A percentile compares a stretch with the other conserved stretches of the same genome.
These are phyloP conservation scores for Nothophaeocryptopus gaeumannii DNA, from an alignment of 2,329 filamentous ascomycete genomes.

Conservation along the genomic window DNA sequence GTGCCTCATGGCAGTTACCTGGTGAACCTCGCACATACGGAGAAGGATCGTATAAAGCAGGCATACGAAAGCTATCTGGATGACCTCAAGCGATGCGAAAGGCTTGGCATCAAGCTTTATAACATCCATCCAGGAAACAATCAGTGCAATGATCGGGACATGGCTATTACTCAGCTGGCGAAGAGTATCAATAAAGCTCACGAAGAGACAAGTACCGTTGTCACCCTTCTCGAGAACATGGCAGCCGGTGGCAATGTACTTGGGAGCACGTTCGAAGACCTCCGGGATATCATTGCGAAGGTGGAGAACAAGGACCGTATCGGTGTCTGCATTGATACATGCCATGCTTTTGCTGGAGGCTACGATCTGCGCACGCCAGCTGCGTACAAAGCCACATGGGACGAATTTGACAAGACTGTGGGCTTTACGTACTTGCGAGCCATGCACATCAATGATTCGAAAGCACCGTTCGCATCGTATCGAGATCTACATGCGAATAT, in stretches of 20 bases:
- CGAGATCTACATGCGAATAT: slow-evolving; percentile 95
- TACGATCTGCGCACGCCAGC: slow-evolving; percentile 80
- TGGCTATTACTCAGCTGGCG: slow-evolving; percentile 76
- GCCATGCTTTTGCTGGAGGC: slow-evolving; percentile 90
- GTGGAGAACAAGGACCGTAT: slow-evolving; percentile 80
- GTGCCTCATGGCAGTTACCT: slow-evolving; percentile 95
- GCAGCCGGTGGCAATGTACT: slow-evolving; percentile 85
- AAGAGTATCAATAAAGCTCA: slow-evolving; percentile 79
- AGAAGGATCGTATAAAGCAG: slow-evolving; percentile 75
- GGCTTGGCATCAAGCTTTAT: slow-evolving; percentile 84
- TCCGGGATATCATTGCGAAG: slow-evolving; percentile 76
- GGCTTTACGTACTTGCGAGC: slow-evolving; percentile 78
- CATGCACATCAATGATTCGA: slow-evolving; percentile 92
- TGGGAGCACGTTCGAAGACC: slow-evolving; percentile 79
- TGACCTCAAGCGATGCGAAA: slow-evolving; percentile 80
- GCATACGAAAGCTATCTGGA: slow-evolving; percentile 84
- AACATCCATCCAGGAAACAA: slow-evolving; percentile 95
- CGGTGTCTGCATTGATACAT: slow-evolving; percentile 94
- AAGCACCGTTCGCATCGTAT: slow-evolving; percentile 77
- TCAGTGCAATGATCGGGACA: slow-evolving; percentile 57
- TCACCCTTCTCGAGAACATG: slow-evolving; percentile 94
- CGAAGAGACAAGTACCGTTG: slow-evolving; percentile 65
- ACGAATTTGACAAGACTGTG: slow-evolving; percentile 72
- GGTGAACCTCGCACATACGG: slow-evolving; percentile 87
- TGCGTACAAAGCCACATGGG: slow-evolving; percentile 69